Percentiles rank a stretch among this genome's conserved stretches.
These are phyloP conservation scores for Penicillium sp. DNA, from an alignment of 2,329 filamentous ascomycete species.

Conservation along the genomic window DNA sequence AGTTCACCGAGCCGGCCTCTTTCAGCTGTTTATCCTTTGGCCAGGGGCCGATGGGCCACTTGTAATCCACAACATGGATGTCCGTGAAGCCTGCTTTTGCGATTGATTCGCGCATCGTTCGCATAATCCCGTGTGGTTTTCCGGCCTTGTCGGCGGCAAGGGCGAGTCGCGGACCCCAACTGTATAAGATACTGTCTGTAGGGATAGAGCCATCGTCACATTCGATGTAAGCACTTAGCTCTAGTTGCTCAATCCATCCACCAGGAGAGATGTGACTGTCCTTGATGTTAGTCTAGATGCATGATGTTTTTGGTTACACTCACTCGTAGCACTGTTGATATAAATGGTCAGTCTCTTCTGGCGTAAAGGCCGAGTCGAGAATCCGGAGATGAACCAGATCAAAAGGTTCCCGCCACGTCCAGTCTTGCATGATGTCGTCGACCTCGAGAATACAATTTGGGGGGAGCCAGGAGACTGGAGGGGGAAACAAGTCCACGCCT, in stretches of 20 bases:
- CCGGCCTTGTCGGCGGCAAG: constrained; percentile 12
- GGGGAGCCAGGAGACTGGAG: constrained; percentile 16
- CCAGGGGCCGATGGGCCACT: constrained; percentile 27
- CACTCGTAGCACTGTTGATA: constrained; percentile 9
- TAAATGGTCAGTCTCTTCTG: constrained; percentile 2
- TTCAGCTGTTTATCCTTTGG: constrained; percentile 22
- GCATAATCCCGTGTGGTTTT: constrained; percentile 12
- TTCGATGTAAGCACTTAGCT: constrained; percentile 3
- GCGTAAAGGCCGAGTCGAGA: constrained; percentile 4
- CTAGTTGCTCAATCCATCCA: constrained; percentile 9
- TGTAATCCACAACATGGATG: constrained; percentile 22
- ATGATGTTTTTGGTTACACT: no score
- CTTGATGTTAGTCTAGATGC: no score
- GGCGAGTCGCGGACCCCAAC: constrained; percentile 7
- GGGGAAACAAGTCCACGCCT: constrained; percentile 19
- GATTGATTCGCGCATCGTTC: constrained; percentile 7
- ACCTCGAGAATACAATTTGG: constrained; percentile 24
- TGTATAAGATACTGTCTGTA: constrained; percentile 1
- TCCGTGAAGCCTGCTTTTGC: constrained; percentile 24
- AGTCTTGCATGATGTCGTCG: constrained; percentile 17
- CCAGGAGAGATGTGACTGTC: constrained; percentile 4
- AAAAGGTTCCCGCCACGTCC: constrained; percentile 17
- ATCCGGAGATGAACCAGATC: constrained; percentile 17
- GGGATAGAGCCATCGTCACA: constrained; percentile 3
- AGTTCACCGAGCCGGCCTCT: constrained; percentile 36